These are phyloP conservation scores for Penicillium sp. DNA, from an alignment of 2,329 filamentous ascomycete species.

Conservation along the genomic window DNA sequence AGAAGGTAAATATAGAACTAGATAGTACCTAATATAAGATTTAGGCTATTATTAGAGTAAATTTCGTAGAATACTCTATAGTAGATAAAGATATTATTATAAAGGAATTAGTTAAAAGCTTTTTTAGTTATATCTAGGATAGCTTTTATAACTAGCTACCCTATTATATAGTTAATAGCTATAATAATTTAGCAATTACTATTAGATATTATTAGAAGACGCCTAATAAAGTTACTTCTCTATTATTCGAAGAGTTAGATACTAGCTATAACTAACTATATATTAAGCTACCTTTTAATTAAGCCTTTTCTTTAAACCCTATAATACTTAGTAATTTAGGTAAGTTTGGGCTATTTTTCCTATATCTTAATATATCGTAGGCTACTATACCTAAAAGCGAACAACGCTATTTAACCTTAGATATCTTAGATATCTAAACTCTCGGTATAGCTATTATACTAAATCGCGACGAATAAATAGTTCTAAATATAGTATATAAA, in stretches of 20 bases:
- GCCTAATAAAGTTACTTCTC: background rate
- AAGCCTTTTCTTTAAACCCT: background rate
- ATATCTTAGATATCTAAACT: background rate
- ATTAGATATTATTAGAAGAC: background rate
- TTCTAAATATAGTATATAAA: background rate
- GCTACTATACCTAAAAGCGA: background rate
- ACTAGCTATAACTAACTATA: too few species aligned
- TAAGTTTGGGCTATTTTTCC: background rate
- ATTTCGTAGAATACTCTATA: conserved; percentile 1
- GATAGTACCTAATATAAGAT: too few species aligned
- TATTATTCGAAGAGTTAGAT: background rate
- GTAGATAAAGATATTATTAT: conserved; percentile 2
- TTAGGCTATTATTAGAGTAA: too few species aligned
- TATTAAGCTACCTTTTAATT: background rate
- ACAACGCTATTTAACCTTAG: background rate
- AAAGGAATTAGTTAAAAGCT: background rate
- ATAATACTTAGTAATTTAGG: background rate
- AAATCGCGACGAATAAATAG: background rate
- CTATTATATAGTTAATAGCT: background rate
- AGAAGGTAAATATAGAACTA: background rate
- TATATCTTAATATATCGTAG: background rate
- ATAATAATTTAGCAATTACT: background rate
- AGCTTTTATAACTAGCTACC: background rate
- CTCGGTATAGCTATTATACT: background rate
- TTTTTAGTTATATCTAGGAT: background rate